Evolutionary conservation across 2,329 filamentous ascomycete genomes (phyloP), one percentile per base, ranked within the genome.

Genomic region (Fusarium haematococcum): DNA sequence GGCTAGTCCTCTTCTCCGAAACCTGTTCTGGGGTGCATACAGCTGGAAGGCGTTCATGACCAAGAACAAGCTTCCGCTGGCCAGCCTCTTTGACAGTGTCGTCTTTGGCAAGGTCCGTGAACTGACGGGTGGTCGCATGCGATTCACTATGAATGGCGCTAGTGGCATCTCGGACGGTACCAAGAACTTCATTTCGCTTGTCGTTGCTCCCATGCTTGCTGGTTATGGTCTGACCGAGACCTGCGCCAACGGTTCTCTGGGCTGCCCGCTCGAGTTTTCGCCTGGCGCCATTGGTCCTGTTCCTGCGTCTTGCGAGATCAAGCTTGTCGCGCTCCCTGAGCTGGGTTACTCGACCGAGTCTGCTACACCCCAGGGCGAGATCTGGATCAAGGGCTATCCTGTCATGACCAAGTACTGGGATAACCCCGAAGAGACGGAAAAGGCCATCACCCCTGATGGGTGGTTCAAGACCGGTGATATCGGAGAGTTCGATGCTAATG

Each of bases 401-500:
- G 92, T 98, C 54, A 90, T 94, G 64, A 88, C 88, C 37, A 92
- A 91, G 41, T 98, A 98, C 85, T 95, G 92, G 80, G 88, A 97
- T 70, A 94, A 98, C 81, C 92, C 94, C 18, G 91, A 96, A 77
- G 95, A 98, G 85, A 98, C 95, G 8, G 88, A 88, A 79, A 93
- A 93, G 81, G 88, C 93, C 6, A 89, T 96, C 73, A 95, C 94
- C 1, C 83, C 91, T 4, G 97, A 98, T 79, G 95, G 95, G 59
- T 98, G 97, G 97, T 98, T 98, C 90, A 96, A 93, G 89, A 97
- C 95, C 18, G 96, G 96, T 70, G 96, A 98, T 80, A 97, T 98
- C 82, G 96, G 96, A 79, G 94, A 98, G 82, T 97, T 96, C 79
- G 92, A 96, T 83, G 81, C 86, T 52, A 88, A 92, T 71, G 96